Base-by-base conservation (phyloP, 495 filamentous ascomycete genomes). In the Penicillium paradoxum region DNA sequence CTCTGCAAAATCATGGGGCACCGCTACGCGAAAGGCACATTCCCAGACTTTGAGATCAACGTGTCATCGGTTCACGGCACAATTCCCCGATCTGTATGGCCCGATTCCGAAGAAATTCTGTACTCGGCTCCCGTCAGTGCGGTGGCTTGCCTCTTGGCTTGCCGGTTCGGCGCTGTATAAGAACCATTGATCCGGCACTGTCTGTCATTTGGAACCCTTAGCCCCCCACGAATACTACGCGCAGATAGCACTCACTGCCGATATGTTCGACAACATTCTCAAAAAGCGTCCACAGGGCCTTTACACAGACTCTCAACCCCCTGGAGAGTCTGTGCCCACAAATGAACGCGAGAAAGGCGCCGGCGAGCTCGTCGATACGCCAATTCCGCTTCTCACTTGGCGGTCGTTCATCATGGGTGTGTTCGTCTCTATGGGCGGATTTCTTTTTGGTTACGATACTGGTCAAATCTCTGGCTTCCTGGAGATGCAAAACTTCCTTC, bases 371-470 rank as follows among this genome's bases (percentile, higher is more conserved):
- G 51, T 69, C 14, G 65, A 74, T 43, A 62, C 64, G 4, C 67
- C 65, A 3, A 60, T 73, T 15, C 67, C 61, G 0, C 62, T 68
- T 2, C 34, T 79, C 6, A 78, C 74, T 1, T 57, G 63, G 47
- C 67, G 69, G 17, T 70, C 73, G 21, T 53, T 72, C 13, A 42
- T 69, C 2, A 79, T 79, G 73, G 74, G 73, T n/a, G 30, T 78
- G 9, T 66, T 78, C 15, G 72, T 78, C n/a, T 78, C 84, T 2
- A 83, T 88, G 71, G 84, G 84, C 38, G 84, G 84, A 14, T 82
- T 88, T 52, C 76, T 88, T 11, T 72, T 72, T 30, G 69, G 69
- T 15, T 72, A 72, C 29, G 69, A 72, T 54, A 62, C 65, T 32
- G 73, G 74, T 49, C 74, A 77, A 42, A 77, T 77, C 37, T 73